Percentiles rank a stretch among this genome's conserved stretches.
These are phyloP conservation scores for Quercus lobata DNA, from an alignment of 331 rosid genomes.

Conservation along the genomic window DNA sequence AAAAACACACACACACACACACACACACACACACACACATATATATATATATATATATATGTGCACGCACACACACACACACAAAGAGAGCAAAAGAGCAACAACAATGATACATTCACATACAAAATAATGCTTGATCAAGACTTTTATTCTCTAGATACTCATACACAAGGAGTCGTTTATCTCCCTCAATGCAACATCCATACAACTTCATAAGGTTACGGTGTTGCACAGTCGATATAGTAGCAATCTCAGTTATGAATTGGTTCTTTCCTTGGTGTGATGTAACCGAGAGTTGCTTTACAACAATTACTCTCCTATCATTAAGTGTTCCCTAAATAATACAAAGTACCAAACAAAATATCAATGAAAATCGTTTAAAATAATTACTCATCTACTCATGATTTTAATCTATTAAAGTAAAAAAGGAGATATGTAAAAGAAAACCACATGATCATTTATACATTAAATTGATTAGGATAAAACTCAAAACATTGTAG, in stretches of 20 bases:
- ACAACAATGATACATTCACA: background rate
- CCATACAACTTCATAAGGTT: slow-evolving; percentile 76
- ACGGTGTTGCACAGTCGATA: slow-evolving; percentile 78
- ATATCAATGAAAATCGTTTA: background rate
- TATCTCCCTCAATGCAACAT: slow-evolving; percentile 69
- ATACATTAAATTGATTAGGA: no score
- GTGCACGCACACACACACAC: background rate
- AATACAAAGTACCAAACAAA: slow-evolving; percentile 4
- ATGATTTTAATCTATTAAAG: background rate
- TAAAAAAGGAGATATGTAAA: no score
- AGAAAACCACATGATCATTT: no score
- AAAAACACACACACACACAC: background rate
- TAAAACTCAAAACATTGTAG: no score
- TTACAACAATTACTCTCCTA: slow-evolving; percentile 72
- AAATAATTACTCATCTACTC: background rate
- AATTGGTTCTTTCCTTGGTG: slow-evolving; percentile 83
- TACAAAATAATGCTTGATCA: slow-evolving; percentile 53
- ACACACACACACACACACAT: no score
- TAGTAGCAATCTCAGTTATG: slow-evolving; percentile 74
- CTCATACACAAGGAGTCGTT: slow-evolving; percentile 76
- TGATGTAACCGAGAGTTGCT: slow-evolving; percentile 65
- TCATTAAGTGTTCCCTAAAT: slow-evolving; percentile 66
- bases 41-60: no score
- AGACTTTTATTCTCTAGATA: slow-evolving; percentile 75
- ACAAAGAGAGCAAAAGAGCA: background rate